Evolutionary conservation across 305 asterid species (phyloP).

Genomic region (Fraxinus dipetala): DNA sequence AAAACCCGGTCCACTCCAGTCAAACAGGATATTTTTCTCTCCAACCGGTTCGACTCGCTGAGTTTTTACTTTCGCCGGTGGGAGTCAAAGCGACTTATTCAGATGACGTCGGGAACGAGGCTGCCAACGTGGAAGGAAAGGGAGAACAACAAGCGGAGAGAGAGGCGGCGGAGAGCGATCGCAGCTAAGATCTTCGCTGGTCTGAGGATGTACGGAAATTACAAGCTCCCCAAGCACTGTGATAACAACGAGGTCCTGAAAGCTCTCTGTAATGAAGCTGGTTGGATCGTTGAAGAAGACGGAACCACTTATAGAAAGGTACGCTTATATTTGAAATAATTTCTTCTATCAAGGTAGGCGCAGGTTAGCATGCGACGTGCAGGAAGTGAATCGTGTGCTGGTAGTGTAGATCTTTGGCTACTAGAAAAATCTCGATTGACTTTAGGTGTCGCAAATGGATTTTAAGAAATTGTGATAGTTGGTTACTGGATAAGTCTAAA

Average conservation of each 20-base stretch:
- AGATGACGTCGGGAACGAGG: constrained; percentile 84
- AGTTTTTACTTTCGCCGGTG: constrained; percentile 4
- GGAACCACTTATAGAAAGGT: constrained; percentile 95
- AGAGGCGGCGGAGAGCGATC: constrained; percentile 93
- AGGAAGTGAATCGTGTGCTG: background rate
- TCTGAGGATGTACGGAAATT: constrained; percentile 82
- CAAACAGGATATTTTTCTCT: background rate
- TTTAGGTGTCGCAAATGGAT: background rate
- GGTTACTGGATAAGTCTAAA: constrained; percentile 16
- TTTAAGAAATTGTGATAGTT: background rate
- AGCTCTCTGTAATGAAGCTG: constrained; percentile 93
- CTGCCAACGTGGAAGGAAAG: constrained; percentile 42
- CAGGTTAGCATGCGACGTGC: background rate
- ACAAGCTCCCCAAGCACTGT: constrained; percentile 90
- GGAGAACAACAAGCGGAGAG: constrained; percentile 90
- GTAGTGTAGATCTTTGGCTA: background rate
- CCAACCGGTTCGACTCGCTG: background rate
- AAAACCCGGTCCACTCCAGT: constrained; percentile 24
- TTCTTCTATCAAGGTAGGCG: background rate
- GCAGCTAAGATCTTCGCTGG: constrained; percentile 97
- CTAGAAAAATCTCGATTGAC: background rate
- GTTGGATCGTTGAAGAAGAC: constrained; percentile 91
- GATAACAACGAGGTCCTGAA: constrained; percentile 91
- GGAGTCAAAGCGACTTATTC: constrained; percentile 16
- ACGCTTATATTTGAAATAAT: background rate